Conservation (phyloP, 2,329 filamentous ascomycete species). For the Clonostachys rhizophaga region DNA sequence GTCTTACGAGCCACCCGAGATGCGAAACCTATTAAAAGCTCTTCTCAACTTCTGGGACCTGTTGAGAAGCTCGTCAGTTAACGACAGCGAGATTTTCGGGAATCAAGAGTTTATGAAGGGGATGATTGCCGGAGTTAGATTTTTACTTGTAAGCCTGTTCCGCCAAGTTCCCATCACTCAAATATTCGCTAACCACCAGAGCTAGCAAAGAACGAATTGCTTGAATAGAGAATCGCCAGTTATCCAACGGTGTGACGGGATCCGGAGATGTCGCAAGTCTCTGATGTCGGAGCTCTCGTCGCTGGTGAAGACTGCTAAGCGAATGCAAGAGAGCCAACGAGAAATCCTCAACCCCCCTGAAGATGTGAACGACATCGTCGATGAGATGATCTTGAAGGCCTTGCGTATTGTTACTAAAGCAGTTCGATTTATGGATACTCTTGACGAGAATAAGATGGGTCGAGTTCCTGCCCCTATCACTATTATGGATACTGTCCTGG, state of each 20-base stretch:
- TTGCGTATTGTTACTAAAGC: constrained; percentile 93
- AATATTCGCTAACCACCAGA: neutral
- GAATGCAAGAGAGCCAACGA: constrained; percentile 69
- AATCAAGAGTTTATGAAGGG: constrained; percentile 94
- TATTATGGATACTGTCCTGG: constrained; percentile 55
- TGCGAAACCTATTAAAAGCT: constrained; percentile 79
- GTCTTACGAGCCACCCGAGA: constrained; percentile 83
- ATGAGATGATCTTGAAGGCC: constrained; percentile 89
- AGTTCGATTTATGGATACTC: constrained; percentile 82
- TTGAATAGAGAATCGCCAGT: constrained; percentile 75
- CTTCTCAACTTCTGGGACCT: constrained; percentile 91
- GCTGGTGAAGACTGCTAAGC: constrained; percentile 84
- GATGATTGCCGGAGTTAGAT: constrained; percentile 88
- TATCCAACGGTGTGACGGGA: constrained; percentile 68
- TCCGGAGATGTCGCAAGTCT: constrained; percentile 80
- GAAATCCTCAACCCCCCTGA: constrained; percentile 40
- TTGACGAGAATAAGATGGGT: constrained; percentile 59
- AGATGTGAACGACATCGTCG: constrained; percentile 70
- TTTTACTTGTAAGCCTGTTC: constrained; percentile 65
- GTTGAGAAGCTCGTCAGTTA: constrained; percentile 70
- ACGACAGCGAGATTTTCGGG: constrained; percentile 73
- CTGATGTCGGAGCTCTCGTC: constrained; percentile 85
- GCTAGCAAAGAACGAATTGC: constrained; percentile 83
- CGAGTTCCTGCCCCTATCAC: constrained; percentile 49
- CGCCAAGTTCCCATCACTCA: constrained; percentile 8